Conservation (phyloP, 352 stramenopile genomes). For the Phytophthora syringae region DNA sequence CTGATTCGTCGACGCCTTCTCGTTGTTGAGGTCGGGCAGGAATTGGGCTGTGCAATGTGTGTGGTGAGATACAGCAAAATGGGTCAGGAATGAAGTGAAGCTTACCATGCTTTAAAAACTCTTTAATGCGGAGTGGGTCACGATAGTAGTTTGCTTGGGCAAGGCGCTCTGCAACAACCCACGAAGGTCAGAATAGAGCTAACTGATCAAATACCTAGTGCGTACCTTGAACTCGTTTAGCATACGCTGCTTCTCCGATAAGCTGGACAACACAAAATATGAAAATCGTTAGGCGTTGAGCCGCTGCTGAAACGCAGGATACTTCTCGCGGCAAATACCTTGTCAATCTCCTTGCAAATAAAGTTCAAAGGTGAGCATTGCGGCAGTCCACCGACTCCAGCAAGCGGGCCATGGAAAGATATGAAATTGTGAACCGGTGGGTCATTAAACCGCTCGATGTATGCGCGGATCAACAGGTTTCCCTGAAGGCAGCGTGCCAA, state of each 20-base stretch:
- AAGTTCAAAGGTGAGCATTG: conserved; percentile 86
- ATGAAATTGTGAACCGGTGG: conserved; percentile 92
- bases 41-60: conserved; percentile 57
- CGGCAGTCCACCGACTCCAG: conserved; percentile 89
- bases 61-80: neutral
- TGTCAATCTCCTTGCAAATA: conserved; percentile 87
- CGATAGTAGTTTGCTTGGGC: conserved; percentile 96
- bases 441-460: conserved; percentile 94
- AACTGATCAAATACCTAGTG: neutral
- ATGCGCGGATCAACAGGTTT: conserved; percentile 94
- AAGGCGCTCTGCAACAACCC: conserved; percentile 54
- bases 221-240: conserved; percentile 80
- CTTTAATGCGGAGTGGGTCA: conserved; percentile 78
- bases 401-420: conserved; percentile 92
- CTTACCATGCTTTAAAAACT: conserved; percentile 74
- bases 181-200: conserved; percentile 8
- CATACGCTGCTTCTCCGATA: conserved; percentile 89
- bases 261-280: conserved; percentile 55
- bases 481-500: conserved; percentile 45
- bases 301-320: neutral
- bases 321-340: conserved; percentile 33
- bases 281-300: neutral
- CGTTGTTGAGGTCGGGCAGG: conserved; percentile 92
- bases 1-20: conserved; percentile 72
- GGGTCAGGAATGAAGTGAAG: neutral